These are phyloP conservation scores for Gaeumannomyces sp. DNA, from an alignment of 2,329 filamentous ascomycete species.

Conservation along the genomic window DNA sequence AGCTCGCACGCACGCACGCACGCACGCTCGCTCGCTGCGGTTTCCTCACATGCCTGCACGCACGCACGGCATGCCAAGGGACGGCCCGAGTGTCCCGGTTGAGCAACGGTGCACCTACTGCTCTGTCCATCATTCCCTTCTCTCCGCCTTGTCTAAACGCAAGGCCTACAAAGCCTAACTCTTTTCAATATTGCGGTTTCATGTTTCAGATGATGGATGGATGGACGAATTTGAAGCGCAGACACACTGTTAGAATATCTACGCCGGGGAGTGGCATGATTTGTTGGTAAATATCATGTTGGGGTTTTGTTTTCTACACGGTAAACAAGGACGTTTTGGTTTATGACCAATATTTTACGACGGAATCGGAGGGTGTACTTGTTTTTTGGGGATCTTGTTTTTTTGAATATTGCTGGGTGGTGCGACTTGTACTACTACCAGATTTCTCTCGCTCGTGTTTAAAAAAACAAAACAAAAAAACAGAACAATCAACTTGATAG, in stretches of 20 bases:
- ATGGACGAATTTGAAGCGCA: background rate
- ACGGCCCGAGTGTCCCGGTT: background rate
- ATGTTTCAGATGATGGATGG: background rate
- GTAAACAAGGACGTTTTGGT: background rate
- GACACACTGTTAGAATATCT: background rate
- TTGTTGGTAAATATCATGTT: background rate
- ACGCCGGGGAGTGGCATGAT: background rate
- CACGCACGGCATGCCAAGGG: background rate
- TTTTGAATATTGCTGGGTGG: background rate
- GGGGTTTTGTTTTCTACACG: background rate
- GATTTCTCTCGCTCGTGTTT: background rate
- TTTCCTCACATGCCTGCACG: no score
- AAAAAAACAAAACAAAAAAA: no score
- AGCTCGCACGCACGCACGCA: no score
- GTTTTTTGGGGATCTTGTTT: background rate
- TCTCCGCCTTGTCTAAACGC: background rate
- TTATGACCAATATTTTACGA: background rate
- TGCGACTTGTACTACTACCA: background rate
- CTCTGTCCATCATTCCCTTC: background rate
- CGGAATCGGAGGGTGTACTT: no score
- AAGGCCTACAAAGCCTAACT: background rate
- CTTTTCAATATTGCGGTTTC: background rate
- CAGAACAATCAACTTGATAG: no score
- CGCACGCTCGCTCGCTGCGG: no score
- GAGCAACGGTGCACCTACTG: background rate